Evolutionary conservation across 2,329 filamentous ascomycete species (phyloP).

Genomic region (Cercospora zeae-maydis): DNA sequence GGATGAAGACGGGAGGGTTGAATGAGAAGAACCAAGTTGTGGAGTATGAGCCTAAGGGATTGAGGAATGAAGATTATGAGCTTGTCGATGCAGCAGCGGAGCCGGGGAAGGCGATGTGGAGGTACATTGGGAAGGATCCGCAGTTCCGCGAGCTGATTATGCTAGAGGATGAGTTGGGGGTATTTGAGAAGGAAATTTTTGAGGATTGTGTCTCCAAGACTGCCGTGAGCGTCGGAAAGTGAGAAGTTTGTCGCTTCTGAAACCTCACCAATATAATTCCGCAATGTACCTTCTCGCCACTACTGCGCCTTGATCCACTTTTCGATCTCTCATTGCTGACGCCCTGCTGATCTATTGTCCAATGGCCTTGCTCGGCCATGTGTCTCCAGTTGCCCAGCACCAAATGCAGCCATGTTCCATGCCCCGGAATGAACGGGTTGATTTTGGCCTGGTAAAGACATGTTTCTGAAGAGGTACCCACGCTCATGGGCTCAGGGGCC

Average conservation of each 20-base stretch:
- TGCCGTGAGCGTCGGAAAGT: not conserved
- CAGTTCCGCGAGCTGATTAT: conserved; percentile 9
- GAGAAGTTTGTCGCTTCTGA: not conserved
- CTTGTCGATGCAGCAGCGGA: conserved; percentile 11
- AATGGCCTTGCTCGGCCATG: not conserved
- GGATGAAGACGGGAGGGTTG: conserved; percentile 13
- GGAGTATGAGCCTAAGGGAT: conserved; percentile 14
- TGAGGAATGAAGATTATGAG: conserved; percentile 14
- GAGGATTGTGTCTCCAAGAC: conserved; percentile 8
- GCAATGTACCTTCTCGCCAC: not conserved
- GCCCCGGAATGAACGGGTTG: not conserved
- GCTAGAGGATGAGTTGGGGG: conserved; percentile 15
- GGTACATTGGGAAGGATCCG: conserved; percentile 15
- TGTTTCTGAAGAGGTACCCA: not conserved
- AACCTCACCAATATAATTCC: not conserved
- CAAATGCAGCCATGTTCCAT: not conserved
- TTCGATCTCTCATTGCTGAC: not conserved
- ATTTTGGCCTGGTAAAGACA: not conserved
- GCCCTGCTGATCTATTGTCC: not conserved
- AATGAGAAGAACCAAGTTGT: conserved; percentile 11
- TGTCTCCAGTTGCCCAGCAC: not conserved
- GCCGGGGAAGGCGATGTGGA: conserved; percentile 17
- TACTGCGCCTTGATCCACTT: not conserved
- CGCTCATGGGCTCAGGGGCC: not conserved
- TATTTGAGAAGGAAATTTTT: conserved; percentile 17